Percentiles rank a stretch among this genome's conserved stretches.
phyloP scores from a whole-genome alignment of 495 filamentous ascomycete species.

The Lophiotrema nucula region DNA sequence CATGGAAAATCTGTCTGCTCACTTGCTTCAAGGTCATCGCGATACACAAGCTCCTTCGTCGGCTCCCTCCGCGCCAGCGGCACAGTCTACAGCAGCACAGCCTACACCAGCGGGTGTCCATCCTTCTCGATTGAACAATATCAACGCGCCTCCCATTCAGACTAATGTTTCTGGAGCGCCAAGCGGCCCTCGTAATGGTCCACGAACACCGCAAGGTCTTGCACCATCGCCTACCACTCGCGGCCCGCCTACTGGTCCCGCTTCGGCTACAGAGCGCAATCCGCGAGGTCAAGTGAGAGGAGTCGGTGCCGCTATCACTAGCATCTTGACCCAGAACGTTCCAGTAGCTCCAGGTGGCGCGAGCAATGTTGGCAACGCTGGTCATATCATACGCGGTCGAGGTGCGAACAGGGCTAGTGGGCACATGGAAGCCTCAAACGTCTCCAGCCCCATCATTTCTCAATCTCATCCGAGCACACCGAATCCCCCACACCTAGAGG shows the following conservation, averaged over 20 bases:
- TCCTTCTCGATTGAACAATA: constrained; percentile 36
- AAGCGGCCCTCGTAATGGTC: constrained; percentile 27
- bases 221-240: constrained; percentile 21
- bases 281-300: constrained; percentile 2
- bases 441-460: background rate
- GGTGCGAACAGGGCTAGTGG: constrained; percentile 11
- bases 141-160: constrained; percentile 27
- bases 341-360: background rate
- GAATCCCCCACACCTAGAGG: background rate
- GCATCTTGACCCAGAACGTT: constrained; percentile 7
- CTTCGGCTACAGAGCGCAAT: constrained; percentile 11
- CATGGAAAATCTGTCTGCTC: constrained; percentile 7
- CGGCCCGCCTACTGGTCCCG: constrained; percentile 25
- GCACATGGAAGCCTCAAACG: background rate
- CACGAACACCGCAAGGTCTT: constrained; percentile 17
- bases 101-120: constrained; percentile 31
- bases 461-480: constrained; percentile 11
- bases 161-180: constrained; percentile 27
- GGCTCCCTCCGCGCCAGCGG: constrained; percentile 27
- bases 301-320: constrained; percentile 5
- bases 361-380: background rate
- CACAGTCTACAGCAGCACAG: constrained; percentile 22
- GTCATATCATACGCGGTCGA: constrained; percentile 13
- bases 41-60: background rate
- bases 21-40: constrained; percentile 5